Evolutionary conservation across 768 basidiomycete species (phyloP), one percentile per base, ranked within the genome.

Genomic region (Paxillus rubicundulus): DNA sequence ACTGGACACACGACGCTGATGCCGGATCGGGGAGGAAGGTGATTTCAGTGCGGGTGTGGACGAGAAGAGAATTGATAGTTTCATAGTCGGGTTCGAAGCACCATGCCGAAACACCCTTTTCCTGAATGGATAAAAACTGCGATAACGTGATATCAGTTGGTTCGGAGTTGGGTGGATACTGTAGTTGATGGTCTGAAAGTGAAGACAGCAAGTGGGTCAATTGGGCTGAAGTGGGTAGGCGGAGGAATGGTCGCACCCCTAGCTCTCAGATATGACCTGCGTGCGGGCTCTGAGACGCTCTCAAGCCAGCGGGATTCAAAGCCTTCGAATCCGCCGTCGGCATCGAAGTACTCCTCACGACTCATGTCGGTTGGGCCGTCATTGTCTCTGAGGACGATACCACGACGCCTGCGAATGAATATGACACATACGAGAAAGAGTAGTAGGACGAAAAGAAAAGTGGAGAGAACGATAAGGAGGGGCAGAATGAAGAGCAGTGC

Each of bases 61-160:
- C 96, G 38, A 98, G 81, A 41, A 98, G 79, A 8, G 91, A 92
- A 57, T 90, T 87, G 67, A 94, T 84, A 48, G 92, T 87, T 71
- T 98, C 95, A 67, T 95, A 98, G 69, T 98, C 97, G 33, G 97
- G 97, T 69, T 99, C 97, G 66, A 99, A 99, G 36, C 86, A 94
- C 97, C 97, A 99, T 16, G 97, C 97, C 24, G 95, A 96, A 41
- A 99, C 96, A 59, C 97, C 97, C 66, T 99, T 99, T 73, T 99
- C 97, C 68, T 99, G 97, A 52, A 99, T 99, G 24, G 95, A 94
- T 18, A 99, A 85, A 73, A 98, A 98, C 65, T 99, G 97, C 9
- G 96, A 96, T 48, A 99, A 78, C 1, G 96, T 99, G 71, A 99
- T 98, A 70, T 99, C 97, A 47, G 96, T 95, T 20, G 95, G 92